Evolutionary conservation across 169 alveolate genomes (phyloP), one percentile per base, ranked within the genome.

Genomic region (Cystoisospora suis): DNA sequence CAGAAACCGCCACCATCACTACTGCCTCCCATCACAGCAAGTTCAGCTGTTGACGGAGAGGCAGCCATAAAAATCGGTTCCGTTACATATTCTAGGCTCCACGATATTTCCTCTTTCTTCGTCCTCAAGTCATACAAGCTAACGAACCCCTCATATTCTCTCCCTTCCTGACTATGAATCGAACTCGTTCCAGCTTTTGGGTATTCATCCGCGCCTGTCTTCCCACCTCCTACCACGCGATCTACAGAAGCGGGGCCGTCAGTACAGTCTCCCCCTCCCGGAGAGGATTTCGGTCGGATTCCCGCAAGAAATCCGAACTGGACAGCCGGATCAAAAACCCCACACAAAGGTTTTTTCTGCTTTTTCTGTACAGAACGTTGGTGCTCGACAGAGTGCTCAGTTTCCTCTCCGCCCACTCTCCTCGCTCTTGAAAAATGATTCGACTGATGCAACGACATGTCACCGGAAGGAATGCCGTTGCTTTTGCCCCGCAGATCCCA

Each of bases 21-120:
- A 29, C 75, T 36, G 75, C 38, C 77, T 12, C 77, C 77, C 77
- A 65, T 65, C 42, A 65, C 77, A 15, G 77, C n/a, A 15, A 65
- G 77, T 38, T 72, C 83, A 15, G 83, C 83, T 29, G 38, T 5
- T n/a, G 42, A 0, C 2, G 83, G 83, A 12, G 83, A n/a, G 3
- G 83, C 32, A 38, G 83, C 83, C 38, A 72, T 4, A 17, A 72
- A 72, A 29, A 56, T 29, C 23, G 83, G 83, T 27, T 72, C 83
- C 56, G 36, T 17, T 29, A 72, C 42, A 34, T 32, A 27, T 4
- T 72, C 36, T 34, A 72, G 83, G 1, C 15, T 5, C 83, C 83
- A 72, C 58, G 56, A 27, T 27, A 6, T 9, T 9, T 38, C 56
- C 42, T 72, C 83, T 34, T 72, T 34, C 32, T 53, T n/a, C n/a